Conservation (phyloP, 83 land plant species). For the Picea engelmannii region DNA sequence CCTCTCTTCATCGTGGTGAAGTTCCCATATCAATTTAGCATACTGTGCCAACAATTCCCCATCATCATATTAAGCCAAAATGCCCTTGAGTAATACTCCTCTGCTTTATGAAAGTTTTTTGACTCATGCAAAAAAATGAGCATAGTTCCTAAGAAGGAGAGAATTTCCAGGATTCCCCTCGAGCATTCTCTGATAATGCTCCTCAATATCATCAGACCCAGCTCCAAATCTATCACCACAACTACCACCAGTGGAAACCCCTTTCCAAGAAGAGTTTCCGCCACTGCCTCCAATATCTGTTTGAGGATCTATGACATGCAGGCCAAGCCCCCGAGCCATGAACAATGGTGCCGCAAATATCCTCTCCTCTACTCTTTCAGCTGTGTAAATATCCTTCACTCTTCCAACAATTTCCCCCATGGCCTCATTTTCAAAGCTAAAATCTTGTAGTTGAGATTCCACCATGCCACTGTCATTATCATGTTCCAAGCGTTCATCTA, state of each 20-base stretch:
- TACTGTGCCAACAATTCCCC: constrained; percentile 55
- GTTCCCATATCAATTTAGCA: constrained; percentile 73
- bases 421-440: background rate
- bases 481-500: background rate
- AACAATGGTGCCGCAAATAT: no score
- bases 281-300: no score
- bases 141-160: constrained; percentile 65
- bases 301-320: no score
- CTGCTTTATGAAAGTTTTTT: constrained; percentile 46
- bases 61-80: constrained; percentile 51
- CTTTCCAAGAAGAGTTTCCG: no score
- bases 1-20: constrained; percentile 45
- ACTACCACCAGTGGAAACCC: no score
- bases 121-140: constrained; percentile 59
- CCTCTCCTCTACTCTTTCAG: background rate
- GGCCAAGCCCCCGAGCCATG: no score
- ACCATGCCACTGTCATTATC: background rate
- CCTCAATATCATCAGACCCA: constrained; percentile 28
- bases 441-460: background rate
- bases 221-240: constrained; percentile 12
- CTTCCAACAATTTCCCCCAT: constrained; percentile 4
- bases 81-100: constrained; percentile 57
- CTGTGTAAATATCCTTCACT: background rate
- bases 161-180: constrained; percentile 59
- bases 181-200: constrained; percentile 53